A percentile compares a stretch with the other conserved stretches of the same genome.
These are phyloP conservation scores for Penicillium sp. DNA, from an alignment of 2,329 filamentous ascomycete species.

Conservation along the genomic window DNA sequence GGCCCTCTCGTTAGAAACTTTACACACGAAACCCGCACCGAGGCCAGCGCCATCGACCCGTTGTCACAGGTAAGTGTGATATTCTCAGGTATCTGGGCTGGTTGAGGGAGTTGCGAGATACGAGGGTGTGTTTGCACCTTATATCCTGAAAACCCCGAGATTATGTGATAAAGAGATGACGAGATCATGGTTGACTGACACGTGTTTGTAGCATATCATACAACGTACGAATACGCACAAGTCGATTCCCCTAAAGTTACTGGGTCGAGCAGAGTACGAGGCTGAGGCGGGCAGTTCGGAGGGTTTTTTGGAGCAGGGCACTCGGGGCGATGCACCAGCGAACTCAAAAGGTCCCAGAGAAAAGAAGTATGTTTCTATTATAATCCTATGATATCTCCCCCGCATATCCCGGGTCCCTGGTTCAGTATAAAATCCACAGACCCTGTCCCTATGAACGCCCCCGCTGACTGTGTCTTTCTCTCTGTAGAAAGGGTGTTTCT, in stretches of 20 bases:
- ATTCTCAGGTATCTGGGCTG: not conserved
- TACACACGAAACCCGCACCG: slow-evolving; percentile 27
- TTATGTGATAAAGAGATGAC: no score
- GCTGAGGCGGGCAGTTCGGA: slow-evolving; percentile 39
- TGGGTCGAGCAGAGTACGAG: slow-evolving; percentile 40
- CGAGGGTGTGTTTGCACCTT: slow-evolving; percentile 3
- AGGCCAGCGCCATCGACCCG: slow-evolving; percentile 56
- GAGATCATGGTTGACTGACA: not conserved
- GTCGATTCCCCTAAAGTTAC: slow-evolving; percentile 47
- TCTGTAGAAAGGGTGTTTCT: slow-evolving; percentile 71
- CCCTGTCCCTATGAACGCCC: not conserved
- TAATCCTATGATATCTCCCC: not conserved
- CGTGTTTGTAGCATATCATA: slow-evolving; percentile 53
- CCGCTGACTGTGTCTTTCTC: slow-evolving; percentile 2
- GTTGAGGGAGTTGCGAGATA: not conserved
- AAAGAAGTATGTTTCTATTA: slow-evolving; percentile 58
- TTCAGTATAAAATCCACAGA: not conserved
- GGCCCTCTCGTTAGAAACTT: slow-evolving; percentile 23
- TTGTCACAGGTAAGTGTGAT: slow-evolving; percentile 56
- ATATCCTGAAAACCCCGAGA: no score
- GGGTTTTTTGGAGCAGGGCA: slow-evolving; percentile 26
- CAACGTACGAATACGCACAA: slow-evolving; percentile 62
- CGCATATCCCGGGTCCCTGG: not conserved
- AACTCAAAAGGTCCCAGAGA: slow-evolving; percentile 48
- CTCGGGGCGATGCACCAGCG: slow-evolving; percentile 29